Base-by-base conservation (phyloP, 106 monocot species). In the Iris macrosiphon region DNA sequence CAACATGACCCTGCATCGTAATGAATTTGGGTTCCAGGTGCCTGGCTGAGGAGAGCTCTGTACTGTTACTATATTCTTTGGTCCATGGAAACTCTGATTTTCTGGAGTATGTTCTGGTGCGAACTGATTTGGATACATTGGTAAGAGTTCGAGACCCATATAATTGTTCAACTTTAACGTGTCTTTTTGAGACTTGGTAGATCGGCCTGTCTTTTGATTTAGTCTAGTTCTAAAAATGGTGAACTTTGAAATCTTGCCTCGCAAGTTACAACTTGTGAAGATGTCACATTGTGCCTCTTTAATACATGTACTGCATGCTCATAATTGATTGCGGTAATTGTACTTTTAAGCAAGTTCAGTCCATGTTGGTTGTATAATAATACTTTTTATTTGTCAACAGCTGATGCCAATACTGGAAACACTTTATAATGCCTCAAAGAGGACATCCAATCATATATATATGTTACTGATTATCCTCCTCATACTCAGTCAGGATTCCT, bases 401-500 rank as follows among this genome's bases (percentile, higher is more conserved):
- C 62, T 96, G 54, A 74, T 96, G 80, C 96, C 96, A 19, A 83
- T 96, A 47, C 55, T 96, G 55, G 90, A 96, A 67, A 96, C 80
- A 38, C 90, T 96, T 54, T 96, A 96, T 57, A 90, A 96, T 75
- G 90, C 90, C 70, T 77, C 85, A 53, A 79, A 49, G 66, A 71
- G 77, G 64, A 90, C 85, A 25, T 69, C 96, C 39, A 90, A 96
- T 87, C 90, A 96, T 55, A 96, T 96, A 35, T 96, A 96, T 56
- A 90, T 96, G 96, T 40, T 96, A 53, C 60, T 96, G 34, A 79
- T 96, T 44, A 65, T 96, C 57, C 89, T 96, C 57, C 90, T 96
- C 45, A 90, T 96, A 62, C 73, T 96, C 43, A 96, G 96, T 64
- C 96, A 96, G 37, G 96, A 96, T 80, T 96, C 96, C 69, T 90